These are phyloP conservation scores for Lachnellula suecica DNA, from an alignment of 2,329 filamentous ascomycete species.

Conservation along the genomic window DNA sequence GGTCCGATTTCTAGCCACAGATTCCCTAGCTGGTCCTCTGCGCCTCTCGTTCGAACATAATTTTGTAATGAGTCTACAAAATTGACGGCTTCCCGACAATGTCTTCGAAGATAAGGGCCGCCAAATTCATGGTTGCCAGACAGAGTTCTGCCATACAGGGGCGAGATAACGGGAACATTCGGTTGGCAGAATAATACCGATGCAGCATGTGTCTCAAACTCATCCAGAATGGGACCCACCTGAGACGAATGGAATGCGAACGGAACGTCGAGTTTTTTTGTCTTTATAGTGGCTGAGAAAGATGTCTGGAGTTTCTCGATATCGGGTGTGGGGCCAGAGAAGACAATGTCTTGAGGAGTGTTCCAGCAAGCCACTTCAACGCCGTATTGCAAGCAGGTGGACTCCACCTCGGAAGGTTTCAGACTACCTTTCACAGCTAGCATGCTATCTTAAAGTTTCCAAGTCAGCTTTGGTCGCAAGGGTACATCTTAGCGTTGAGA, in stretches of 20 bases:
- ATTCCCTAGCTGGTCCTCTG: conserved; percentile 61
- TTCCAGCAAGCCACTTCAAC: conserved; percentile 66
- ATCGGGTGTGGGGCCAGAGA: conserved; percentile 43
- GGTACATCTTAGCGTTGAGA: too few species aligned
- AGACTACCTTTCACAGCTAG: too few species aligned
- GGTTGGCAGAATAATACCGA: conserved; percentile 54
- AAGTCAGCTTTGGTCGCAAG: too few species aligned
- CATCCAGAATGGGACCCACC: conserved; percentile 59
- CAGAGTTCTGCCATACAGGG: conserved; percentile 60
- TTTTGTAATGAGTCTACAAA: conserved; percentile 57
- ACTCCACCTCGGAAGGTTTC: too few species aligned
- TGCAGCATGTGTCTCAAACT: conserved; percentile 53
- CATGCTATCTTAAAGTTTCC: too few species aligned
- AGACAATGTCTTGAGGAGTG: conserved; percentile 68
- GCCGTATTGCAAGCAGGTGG: too few species aligned
- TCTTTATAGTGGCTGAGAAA: conserved; percentile 44
- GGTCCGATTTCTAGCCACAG: conserved; percentile 72
- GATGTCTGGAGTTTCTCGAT: conserved; percentile 40
- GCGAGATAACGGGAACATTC: conserved; percentile 62
- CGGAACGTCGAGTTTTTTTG: conserved; percentile 59
- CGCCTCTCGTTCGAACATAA: conserved; percentile 53
- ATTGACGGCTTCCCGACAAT: conserved; percentile 64
- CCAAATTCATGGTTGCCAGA: conserved; percentile 53
- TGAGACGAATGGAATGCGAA: conserved; percentile 67
- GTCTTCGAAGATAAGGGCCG: conserved; percentile 60